These are phyloP conservation scores for Eutypella sp. DNA, from an alignment of 2,329 filamentous ascomycete species.

Conservation along the genomic window DNA sequence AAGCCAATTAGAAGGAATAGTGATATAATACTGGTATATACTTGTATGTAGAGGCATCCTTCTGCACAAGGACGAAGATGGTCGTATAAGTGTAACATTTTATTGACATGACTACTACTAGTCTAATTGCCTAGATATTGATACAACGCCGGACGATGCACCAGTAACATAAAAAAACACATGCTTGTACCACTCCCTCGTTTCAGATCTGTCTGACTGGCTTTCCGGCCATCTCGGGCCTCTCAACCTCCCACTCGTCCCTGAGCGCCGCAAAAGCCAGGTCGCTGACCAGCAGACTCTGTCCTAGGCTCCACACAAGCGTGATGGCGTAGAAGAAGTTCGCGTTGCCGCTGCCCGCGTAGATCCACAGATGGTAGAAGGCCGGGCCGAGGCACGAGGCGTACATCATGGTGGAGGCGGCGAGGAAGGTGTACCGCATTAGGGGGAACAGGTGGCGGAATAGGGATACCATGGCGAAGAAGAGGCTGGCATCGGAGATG, in stretches of 20 bases:
- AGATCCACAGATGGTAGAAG: conserved; percentile 97
- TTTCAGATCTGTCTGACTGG: conserved; percentile 79
- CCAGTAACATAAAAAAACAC: too few species aligned
- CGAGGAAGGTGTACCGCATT: conserved; percentile 90
- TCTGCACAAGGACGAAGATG: too few species aligned
- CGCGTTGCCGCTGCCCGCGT: conserved; percentile 93
- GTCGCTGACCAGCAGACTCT: conserved; percentile 83
- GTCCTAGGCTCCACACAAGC: conserved; percentile 90
- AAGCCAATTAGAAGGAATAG: too few species aligned
- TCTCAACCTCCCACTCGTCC: conserved; percentile 90
- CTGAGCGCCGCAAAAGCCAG: conserved; percentile 81
- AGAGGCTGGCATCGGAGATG: conserved; percentile 83
- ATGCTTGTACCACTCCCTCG: too few species aligned
- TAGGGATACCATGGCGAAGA: conserved; percentile 74
- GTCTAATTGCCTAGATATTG: too few species aligned
- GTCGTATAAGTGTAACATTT: too few species aligned
- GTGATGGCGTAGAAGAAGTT: conserved; percentile 99
- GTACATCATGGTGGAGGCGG: conserved; percentile 78
- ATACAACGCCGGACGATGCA: too few species aligned
- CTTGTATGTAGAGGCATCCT: too few species aligned
- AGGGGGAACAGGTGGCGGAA: conserved; percentile 91
- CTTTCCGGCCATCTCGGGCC: conserved; percentile 85
- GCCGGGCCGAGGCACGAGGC: conserved; percentile 84
- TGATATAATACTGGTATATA: too few species aligned
- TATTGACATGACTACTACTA: too few species aligned